phyloP scores from a whole-genome alignment of 108 stramenopile species.

The Nitzschia palea region DNA sequence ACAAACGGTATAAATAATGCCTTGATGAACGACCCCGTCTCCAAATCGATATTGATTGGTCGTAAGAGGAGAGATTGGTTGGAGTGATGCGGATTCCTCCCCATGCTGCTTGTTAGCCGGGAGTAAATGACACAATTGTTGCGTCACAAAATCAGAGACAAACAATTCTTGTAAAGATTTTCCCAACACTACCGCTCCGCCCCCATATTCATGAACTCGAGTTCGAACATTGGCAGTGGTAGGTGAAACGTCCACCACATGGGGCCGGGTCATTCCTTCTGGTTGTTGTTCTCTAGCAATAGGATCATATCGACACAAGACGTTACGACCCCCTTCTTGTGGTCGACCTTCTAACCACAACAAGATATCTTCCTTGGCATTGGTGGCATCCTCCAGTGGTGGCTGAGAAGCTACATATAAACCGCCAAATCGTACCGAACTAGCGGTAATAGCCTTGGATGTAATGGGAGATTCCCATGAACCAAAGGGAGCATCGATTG shows the following conservation, averaged over 20 bases:
- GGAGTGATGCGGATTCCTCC: too few species aligned
- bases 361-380: conserved; percentile 5
- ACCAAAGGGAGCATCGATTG: conserved; percentile 54
- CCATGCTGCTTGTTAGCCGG: too few species aligned
- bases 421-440: conserved; percentile 46
- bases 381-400: neutral
- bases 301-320: conserved; percentile 39
- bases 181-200: conserved; percentile 57
- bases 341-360: conserved; percentile 69
- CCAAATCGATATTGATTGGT: conserved; percentile 52
- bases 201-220: conserved; percentile 81
- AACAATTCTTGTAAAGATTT: conserved; percentile 29
- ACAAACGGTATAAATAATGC: conserved; percentile 21
- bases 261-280: neutral
- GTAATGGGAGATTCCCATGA: conserved; percentile 69
- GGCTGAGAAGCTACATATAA: neutral
- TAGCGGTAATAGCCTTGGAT: conserved; percentile 57
- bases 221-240: conserved; percentile 57
- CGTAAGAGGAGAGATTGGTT: conserved; percentile 34
- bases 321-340: conserved; percentile 66
- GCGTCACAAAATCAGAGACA: conserved; percentile 62
- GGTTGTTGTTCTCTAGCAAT: too few species aligned
- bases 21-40: conserved; percentile 36
- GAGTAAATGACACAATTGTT: conserved; percentile 37
- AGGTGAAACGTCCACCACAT: conserved; percentile 49